Conservation (phyloP, 345 rosid species). For the Noccaea caerulescens region DNA sequence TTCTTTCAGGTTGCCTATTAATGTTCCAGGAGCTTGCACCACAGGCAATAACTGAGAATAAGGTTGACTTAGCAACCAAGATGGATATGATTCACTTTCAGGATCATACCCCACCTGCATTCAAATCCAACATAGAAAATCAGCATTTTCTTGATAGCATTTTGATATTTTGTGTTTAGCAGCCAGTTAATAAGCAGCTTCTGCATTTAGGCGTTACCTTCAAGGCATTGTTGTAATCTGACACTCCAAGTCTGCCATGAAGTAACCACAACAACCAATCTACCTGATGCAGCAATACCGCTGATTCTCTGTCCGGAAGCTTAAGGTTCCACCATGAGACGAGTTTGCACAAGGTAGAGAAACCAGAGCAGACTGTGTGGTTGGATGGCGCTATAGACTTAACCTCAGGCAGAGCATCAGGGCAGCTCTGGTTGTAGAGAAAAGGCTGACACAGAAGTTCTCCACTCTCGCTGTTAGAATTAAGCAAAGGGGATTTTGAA, state of each 20-base stretch:
- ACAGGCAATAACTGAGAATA: conserved; percentile 72
- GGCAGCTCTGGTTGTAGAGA: conserved; percentile 82
- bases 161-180: too few relatives aligned
- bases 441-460: conserved; percentile 71
- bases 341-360: conserved; percentile 91
- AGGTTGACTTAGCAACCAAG: conserved; percentile 86
- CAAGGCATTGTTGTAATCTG: conserved; percentile 91
- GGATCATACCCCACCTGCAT: conserved; percentile 94
- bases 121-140: background rate
- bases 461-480: conserved; percentile 60
- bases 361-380: conserved; percentile 89
- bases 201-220: conserved; percentile 50
- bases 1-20: conserved; percentile 64
- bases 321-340: conserved; percentile 83
- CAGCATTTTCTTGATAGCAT: too few relatives aligned
- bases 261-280: conserved; percentile 98
- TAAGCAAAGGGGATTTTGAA: background rate
- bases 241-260: conserved; percentile 85
- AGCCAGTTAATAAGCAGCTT: too few relatives aligned
- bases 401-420: conserved; percentile 70
- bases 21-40: conserved; percentile 79
- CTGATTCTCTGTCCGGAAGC: conserved; percentile 54
- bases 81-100: conserved; percentile 76
- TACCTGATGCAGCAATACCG: conserved; percentile 77
- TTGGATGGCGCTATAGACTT: conserved; percentile 82